phyloP scores from a whole-genome alignment of 495 filamentous ascomycete genomes.

The Aspergillus bridgeri region DNA sequence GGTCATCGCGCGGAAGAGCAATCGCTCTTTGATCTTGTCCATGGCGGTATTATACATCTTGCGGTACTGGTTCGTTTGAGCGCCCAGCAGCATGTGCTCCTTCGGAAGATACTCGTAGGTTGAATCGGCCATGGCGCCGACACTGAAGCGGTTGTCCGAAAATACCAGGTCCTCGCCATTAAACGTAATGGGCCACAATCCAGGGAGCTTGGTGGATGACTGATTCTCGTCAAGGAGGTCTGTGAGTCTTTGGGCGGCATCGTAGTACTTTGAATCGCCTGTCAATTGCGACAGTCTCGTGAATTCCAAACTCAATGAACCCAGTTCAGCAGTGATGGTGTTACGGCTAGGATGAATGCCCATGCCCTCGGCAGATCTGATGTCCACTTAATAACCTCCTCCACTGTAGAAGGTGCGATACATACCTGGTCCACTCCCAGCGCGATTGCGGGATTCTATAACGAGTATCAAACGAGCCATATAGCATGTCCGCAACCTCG shows the following conservation, averaged over 20 bases:
- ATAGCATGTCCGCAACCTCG: constrained; percentile 84
- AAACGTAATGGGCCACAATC: constrained; percentile 78
- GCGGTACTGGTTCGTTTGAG: constrained; percentile 69
- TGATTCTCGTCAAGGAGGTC: constrained; percentile 75
- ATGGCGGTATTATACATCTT: constrained; percentile 73
- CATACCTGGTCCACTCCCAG: constrained; percentile 48
- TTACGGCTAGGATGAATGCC: constrained; percentile 37
- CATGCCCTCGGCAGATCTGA: constrained; percentile 34
- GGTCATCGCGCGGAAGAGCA: constrained; percentile 81
- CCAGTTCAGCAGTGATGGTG: constrained; percentile 74
- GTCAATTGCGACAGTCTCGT: constrained; percentile 90
- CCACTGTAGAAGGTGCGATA: not conserved
- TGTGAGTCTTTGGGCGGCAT: constrained; percentile 86
- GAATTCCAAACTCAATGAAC: constrained; percentile 86
- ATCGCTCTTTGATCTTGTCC: constrained; percentile 65
- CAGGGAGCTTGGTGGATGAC: constrained; percentile 62
- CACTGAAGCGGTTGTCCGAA: constrained; percentile 56
- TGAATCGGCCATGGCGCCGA: constrained; percentile 88
- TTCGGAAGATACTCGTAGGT: constrained; percentile 98
- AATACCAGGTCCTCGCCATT: constrained; percentile 57
- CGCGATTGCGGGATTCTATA: constrained; percentile 82
- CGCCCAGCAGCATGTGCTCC: constrained; percentile 70
- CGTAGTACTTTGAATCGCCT: constrained; percentile 80
- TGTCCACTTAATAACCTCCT: not conserved
- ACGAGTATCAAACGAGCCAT: constrained; percentile 89